These are phyloP conservation scores for Aspergillus olivimuriae DNA, from an alignment of 495 filamentous ascomycete genomes.

Conservation along the genomic window DNA sequence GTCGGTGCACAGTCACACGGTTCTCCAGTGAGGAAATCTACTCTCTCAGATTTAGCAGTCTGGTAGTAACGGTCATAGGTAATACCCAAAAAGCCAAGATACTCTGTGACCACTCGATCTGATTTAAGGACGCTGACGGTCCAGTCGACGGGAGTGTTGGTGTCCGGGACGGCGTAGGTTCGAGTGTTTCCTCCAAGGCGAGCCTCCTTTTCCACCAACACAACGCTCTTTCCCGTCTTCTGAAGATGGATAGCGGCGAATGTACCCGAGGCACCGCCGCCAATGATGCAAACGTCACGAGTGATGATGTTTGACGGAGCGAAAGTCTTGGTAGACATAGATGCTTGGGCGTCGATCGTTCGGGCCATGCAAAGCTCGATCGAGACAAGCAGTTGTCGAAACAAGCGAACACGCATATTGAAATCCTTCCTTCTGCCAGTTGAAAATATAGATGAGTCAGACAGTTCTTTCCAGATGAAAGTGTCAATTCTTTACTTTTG, in stretches of 20 bases:
- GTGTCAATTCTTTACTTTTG: too few species aligned
- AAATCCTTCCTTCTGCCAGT: too few species aligned
- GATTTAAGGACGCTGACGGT: constrained; percentile 37
- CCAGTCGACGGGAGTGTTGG: constrained; percentile 34
- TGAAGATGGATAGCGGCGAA: constrained; percentile 41
- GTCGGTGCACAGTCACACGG: neutral
- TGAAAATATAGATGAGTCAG: too few species aligned
- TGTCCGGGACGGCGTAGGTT: constrained; percentile 34
- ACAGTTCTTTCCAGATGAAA: too few species aligned
- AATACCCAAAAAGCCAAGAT: constrained; percentile 26
- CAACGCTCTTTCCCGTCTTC: constrained; percentile 33
- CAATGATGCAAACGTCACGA: constrained; percentile 39
- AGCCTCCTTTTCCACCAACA: constrained; percentile 36
- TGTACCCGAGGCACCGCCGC: constrained; percentile 42
- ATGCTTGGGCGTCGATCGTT: too few species aligned
- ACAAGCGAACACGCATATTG: too few species aligned
- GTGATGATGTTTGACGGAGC: too few species aligned
- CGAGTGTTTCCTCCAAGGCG: constrained; percentile 38
- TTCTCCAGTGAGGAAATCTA: neutral
- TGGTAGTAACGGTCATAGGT: constrained; percentile 1
- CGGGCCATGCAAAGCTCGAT: too few species aligned
- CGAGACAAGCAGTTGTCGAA: too few species aligned
- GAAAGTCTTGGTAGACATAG: too few species aligned
- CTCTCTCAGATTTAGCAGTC: too few species aligned
- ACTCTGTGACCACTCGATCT: constrained; percentile 25